Percentiles rank a stretch among this genome's conserved stretches.
These are phyloP conservation scores for Cokeromyces recurvatus DNA, from an alignment of 371 early-diverging fungal genomes.

Conservation along the genomic window DNA sequence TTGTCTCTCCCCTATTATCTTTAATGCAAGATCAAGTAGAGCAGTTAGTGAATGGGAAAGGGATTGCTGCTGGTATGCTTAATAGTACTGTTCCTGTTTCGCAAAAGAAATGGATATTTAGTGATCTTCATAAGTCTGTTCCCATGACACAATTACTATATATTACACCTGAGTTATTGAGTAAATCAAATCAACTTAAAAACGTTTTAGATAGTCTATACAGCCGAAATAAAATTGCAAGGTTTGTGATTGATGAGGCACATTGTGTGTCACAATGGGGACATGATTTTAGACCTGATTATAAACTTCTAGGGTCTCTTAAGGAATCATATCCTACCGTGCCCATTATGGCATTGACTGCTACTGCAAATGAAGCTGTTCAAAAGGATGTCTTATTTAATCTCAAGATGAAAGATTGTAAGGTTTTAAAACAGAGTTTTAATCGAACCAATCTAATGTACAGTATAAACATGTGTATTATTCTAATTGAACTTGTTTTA, in stretches of 20 bases:
- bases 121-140: slow-evolving; percentile 35
- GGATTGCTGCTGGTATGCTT: slow-evolving; percentile 77
- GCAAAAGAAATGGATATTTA: slow-evolving; percentile 56
- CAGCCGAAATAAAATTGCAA: slow-evolving; percentile 56
- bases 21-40: slow-evolving; percentile 98
- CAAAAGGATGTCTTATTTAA: slow-evolving; percentile 69
- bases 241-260: slow-evolving; percentile 98
- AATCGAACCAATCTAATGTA: slow-evolving; percentile 78
- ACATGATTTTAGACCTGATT: slow-evolving; percentile 91
- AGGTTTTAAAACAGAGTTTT: slow-evolving; percentile 81
- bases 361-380: slow-evolving; percentile 95
- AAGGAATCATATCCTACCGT: slow-evolving; percentile 67
- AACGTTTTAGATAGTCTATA: slow-evolving; percentile 56
- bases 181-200: slow-evolving; percentile 64
- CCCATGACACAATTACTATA: slow-evolving; percentile 73
- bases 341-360: slow-evolving; percentile 98
- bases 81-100: slow-evolving; percentile 55
- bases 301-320: slow-evolving; percentile 68
- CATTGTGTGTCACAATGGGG: slow-evolving; percentile 99
- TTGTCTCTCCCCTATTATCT: slow-evolving; percentile 96
- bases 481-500: too few relatives aligned
- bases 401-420: slow-evolving; percentile 66
- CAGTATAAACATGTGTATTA: too few relatives aligned
- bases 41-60: slow-evolving; percentile 67
- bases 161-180: slow-evolving; percentile 95